Evolutionary conservation across 768 basidiomycete species (phyloP), one percentile per base, ranked within the genome.

Genomic region (Boletus rubescentipes): DNA sequence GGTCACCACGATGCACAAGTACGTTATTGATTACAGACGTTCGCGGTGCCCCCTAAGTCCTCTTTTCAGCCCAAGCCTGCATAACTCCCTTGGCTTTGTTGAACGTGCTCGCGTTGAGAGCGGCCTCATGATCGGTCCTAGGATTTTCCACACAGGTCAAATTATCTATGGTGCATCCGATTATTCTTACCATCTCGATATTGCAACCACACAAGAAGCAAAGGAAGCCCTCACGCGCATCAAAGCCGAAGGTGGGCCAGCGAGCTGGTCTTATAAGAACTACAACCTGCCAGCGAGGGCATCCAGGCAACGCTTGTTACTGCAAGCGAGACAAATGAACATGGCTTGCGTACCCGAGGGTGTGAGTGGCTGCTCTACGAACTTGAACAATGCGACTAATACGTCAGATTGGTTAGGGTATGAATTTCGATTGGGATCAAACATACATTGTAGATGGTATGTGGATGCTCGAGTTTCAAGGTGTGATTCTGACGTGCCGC

Each of bases 321-420:
- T 79, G 12, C 82, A 81, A 35, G 86, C 86, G 11, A 75, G 76
- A 32, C 79, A 86, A 54, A 63, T 88, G 39, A 78, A 77, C 34
- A 86, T 89, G 86, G 73, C 85, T 12, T 87, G 85, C 54, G 81
- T 89, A 5, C 87, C 87, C 0, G 87, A 89, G 68, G 87, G 87
- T 36, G 77, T 78, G 39, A 60, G 77, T 72, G 15, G 7, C n/a
- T 12, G 36, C 29, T 8, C 32, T 23, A 16, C 16, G 2, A 53
- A 21, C 16, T 6, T 9, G 4, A 26, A 37, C 3, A 20, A 38
- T 40, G 26, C 9, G 12, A 46, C 40, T 54, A 10, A 59, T n/a
- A 9, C 12, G 18, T 15, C 31, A 29, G 18, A 34, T 18, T 26
- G 18, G 9, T 37, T 44, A 77, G 75, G 88, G 88, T 9, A 87